phyloP scores from a whole-genome alignment of 768 basidiomycete species.

The Phaeotremella skinneri region DNA sequence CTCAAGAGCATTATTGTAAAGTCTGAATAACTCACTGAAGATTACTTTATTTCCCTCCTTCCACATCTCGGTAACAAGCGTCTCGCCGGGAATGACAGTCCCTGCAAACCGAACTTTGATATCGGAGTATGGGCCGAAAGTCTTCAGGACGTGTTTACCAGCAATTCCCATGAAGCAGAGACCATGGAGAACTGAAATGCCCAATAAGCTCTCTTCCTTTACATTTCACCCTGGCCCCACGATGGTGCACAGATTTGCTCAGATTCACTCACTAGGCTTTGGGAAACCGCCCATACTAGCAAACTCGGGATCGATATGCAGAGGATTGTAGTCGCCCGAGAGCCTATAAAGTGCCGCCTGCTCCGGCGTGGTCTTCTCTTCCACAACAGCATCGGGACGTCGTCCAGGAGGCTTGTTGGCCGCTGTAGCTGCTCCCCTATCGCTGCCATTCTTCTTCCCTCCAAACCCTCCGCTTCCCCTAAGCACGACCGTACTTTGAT shows the following conservation, averaged over 20 bases:
- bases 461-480: conserved; percentile 96
- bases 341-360: conserved; percentile 92
- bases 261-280: conserved; percentile 61
- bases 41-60: conserved; percentile 87
- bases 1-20: background rate
- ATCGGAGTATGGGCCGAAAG: conserved; percentile 79
- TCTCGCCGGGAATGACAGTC: conserved; percentile 92
- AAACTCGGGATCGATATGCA: conserved; percentile 90
- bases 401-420: conserved; percentile 76
- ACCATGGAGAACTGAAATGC: conserved; percentile 56
- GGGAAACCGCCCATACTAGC: conserved; percentile 94
- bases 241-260: conserved; percentile 59
- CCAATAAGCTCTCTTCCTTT: conserved; percentile 1
- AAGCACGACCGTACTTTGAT: conserved; percentile 85
- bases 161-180: conserved; percentile 90
- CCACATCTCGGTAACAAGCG: conserved; percentile 96
- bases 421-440: conserved; percentile 85
- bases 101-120: conserved; percentile 97
- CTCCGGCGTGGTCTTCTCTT: conserved; percentile 75
- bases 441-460: conserved; percentile 81
- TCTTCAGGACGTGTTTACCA: conserved; percentile 85
- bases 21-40: conserved; percentile 66
- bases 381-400: conserved; percentile 75
- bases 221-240: background rate
- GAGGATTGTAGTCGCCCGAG: conserved; percentile 87